Conservation (phyloP, 352 stramenopile species). For the Phytophthora fragariae region DNA sequence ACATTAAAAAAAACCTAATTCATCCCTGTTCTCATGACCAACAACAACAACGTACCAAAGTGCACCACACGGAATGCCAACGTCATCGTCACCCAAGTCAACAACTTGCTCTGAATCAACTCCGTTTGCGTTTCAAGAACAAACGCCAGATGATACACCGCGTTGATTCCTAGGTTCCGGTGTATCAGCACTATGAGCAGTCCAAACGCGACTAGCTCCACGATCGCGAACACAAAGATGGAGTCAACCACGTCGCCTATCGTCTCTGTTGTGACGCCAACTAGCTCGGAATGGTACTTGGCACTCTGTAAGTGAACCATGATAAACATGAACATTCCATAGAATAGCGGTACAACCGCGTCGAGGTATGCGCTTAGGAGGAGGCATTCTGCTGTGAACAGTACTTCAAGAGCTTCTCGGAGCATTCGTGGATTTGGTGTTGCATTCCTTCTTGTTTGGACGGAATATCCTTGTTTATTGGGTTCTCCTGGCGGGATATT, state of each 20-base stretch:
- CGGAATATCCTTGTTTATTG: too few species aligned
- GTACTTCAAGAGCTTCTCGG: constrained; percentile 18
- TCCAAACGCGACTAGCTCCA: constrained; percentile 41
- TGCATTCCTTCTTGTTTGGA: neutral
- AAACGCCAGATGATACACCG: constrained; percentile 47
- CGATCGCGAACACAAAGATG: constrained; percentile 31
- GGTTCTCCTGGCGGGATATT: neutral
- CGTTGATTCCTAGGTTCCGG: constrained; percentile 32
- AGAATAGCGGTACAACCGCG: constrained; percentile 43
- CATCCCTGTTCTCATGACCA: neutral
- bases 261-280: neutral
- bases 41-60: constrained; percentile 20
- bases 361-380: constrained; percentile 44
- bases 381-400: constrained; percentile 47
- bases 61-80: constrained; percentile 46
- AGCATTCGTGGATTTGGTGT: neutral
- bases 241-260: constrained; percentile 19
- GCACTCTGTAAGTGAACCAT: constrained; percentile 36
- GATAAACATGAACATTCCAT: constrained; percentile 29
- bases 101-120: constrained; percentile 41
- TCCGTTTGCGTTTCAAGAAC: constrained; percentile 45
- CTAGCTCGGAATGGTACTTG: constrained; percentile 45
- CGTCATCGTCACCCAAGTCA: constrained; percentile 39
- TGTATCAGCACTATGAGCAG: constrained; percentile 22
- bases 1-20: too few species aligned